Evolutionary conservation across 2,329 filamentous ascomycete species (phyloP).

Genomic region (Fusarium euwallaceae): DNA sequence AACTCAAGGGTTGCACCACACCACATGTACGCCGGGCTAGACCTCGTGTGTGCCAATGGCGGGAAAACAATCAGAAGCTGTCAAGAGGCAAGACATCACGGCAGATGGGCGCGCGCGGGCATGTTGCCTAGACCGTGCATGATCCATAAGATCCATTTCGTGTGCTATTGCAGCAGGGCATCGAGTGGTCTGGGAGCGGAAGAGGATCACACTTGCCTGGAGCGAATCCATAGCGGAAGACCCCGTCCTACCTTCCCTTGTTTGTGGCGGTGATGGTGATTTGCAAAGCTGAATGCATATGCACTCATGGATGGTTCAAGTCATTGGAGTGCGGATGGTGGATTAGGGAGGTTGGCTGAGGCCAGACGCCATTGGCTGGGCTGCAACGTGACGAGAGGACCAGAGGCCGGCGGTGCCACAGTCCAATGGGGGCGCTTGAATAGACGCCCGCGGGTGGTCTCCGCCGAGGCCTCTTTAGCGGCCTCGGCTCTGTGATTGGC

Average conservation of each 20-base stretch:
- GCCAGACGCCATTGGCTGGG: slow-evolving; percentile 33
- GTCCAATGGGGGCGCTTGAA: slow-evolving; percentile 40
- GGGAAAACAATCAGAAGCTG: slow-evolving; percentile 5
- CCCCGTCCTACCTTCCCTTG: neutral
- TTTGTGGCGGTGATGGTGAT: slow-evolving; percentile 15
- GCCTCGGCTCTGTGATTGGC: slow-evolving; percentile 23
- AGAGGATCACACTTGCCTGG: neutral
- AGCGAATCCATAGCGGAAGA: slow-evolving; percentile 16
- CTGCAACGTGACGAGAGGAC: slow-evolving; percentile 43
- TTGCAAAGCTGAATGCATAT: slow-evolving; percentile 37
- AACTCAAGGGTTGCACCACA: slow-evolving; percentile 39
- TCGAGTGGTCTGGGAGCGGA: neutral
- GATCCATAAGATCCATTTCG: slow-evolving; percentile 38
- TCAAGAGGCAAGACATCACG: slow-evolving; percentile 34
- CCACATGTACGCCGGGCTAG: slow-evolving; percentile 21
- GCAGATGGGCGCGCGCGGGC: slow-evolving; percentile 30
- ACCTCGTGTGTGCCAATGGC: slow-evolving; percentile 25
- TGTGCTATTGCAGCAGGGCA: slow-evolving; percentile 17
- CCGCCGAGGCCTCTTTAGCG: slow-evolving; percentile 30
- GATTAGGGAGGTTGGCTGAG: slow-evolving; percentile 20
- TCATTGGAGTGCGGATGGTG: slow-evolving; percentile 14
- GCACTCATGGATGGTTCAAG: slow-evolving; percentile 13
- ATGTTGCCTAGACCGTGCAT: slow-evolving; percentile 33
- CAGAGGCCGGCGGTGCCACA: slow-evolving; percentile 38
- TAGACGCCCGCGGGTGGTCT: slow-evolving; percentile 41